Percentiles rank a stretch among this genome's conserved stretches.
Evolutionary conservation across 345 rosid genomes (phyloP).

Genomic region (Corchorus olitorius): DNA sequence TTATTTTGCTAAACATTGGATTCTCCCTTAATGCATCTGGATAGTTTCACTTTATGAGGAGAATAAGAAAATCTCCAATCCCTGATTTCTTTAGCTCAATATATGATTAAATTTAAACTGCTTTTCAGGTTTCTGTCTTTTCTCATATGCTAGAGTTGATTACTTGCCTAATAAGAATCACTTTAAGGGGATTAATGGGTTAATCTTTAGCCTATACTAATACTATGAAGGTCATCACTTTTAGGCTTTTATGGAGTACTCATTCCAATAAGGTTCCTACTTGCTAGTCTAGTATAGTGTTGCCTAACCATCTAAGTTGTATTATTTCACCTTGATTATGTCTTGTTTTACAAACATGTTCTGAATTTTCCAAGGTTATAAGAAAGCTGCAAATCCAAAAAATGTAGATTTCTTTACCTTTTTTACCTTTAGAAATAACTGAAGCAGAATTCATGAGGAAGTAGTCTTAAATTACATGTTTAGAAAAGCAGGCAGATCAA

Average conservation of each 20-base stretch:
- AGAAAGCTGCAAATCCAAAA: background rate
- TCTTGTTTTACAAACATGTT: background rate
- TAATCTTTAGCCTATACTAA: background rate
- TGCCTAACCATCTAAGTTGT: background rate
- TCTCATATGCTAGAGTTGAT: background rate
- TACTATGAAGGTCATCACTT: background rate
- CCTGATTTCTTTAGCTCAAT: too few relatives aligned
- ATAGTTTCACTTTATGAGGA: background rate
- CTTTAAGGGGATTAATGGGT: background rate
- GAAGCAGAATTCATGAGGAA: background rate
- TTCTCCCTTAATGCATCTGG: background rate
- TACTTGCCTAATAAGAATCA: background rate
- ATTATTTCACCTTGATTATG: slow-evolving; percentile 9
- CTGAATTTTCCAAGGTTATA: background rate
- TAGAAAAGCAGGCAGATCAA: background rate
- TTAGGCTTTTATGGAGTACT: background rate
- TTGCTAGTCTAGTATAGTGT: background rate
- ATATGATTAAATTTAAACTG: background rate
- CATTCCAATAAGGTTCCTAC: background rate
- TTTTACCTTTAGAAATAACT: background rate
- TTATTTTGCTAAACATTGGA: background rate
- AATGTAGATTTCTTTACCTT: background rate
- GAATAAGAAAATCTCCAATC: background rate
- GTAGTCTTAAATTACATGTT: background rate
- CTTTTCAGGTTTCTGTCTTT: background rate